Conservation (phyloP, 1,284 basidiomycete species). For the Exsudoporus floridanus region DNA sequence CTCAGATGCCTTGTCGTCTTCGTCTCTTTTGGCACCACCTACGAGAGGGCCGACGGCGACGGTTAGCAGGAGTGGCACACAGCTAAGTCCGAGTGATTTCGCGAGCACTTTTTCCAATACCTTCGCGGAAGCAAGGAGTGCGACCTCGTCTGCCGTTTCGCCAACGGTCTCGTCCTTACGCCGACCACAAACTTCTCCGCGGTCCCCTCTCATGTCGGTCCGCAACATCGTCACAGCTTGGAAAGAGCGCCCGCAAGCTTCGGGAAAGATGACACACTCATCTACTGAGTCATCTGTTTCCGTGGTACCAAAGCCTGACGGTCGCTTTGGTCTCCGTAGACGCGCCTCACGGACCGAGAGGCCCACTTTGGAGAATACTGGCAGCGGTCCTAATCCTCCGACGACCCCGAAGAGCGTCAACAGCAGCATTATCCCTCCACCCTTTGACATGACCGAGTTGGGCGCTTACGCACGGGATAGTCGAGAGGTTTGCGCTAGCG, state of each 20-base stretch:
- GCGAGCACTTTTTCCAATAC: constrained; percentile 36
- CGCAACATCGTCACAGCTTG: constrained; percentile 78
- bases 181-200: constrained; percentile 54
- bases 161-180: constrained; percentile 41
- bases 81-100: constrained; percentile 35
- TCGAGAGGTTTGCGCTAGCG: constrained; percentile 45
- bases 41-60: constrained; percentile 27
- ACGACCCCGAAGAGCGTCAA: constrained; percentile 32
- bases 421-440: constrained; percentile 41
- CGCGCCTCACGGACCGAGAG: constrained; percentile 49
- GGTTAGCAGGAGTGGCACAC: constrained; percentile 25
- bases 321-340: constrained; percentile 63
- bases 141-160: constrained; percentile 24
- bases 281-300: constrained; percentile 29
- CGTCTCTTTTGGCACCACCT: constrained; percentile 43
- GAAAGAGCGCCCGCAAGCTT: constrained; percentile 63
- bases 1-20: constrained; percentile 35
- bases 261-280: constrained; percentile 27
- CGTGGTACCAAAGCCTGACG: constrained; percentile 36
- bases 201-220: constrained; percentile 69
- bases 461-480: constrained; percentile 43
- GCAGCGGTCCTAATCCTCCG: constrained; percentile 16
- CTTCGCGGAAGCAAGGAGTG: constrained; percentile 31
- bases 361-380: constrained; percentile 12
- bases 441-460: constrained; percentile 48